These are phyloP conservation scores for Bruguiera sexangula DNA, from an alignment of 345 rosid species.

Conservation along the genomic window DNA sequence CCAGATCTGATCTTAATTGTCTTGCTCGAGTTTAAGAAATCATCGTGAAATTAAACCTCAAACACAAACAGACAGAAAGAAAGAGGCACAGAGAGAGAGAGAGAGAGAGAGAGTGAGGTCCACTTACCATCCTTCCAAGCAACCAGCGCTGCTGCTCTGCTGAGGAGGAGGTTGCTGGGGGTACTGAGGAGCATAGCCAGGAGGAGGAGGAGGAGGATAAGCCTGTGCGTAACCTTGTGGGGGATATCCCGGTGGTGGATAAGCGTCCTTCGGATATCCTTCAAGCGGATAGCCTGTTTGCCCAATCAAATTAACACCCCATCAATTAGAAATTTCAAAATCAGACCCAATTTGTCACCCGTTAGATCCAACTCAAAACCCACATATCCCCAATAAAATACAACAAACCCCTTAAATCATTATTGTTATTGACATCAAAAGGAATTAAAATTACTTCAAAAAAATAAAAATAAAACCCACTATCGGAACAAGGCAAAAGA, in stretches of 20 bases:
- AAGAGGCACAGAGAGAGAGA: neutral
- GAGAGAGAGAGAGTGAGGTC: neutral
- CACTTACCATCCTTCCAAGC: conserved; percentile 73
- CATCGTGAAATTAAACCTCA: neutral
- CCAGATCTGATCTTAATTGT: conserved; percentile 2
- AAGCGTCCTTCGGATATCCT: conserved; percentile 79
- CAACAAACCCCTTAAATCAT: neutral
- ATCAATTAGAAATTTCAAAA: neutral
- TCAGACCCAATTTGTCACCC: neutral
- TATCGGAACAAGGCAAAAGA: neutral
- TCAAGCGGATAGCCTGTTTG: conserved; percentile 78
- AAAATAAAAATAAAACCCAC: neutral
- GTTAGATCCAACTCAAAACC: conserved; percentile 17
- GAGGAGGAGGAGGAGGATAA: conserved; percentile 58
- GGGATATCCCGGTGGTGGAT: conserved; percentile 44
- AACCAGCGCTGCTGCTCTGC: conserved; percentile 43
- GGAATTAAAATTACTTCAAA: too few relatives aligned
- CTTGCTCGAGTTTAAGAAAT: too few relatives aligned
- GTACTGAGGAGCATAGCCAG: conserved; percentile 73
- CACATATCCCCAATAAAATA: neutral
- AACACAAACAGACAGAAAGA: neutral
- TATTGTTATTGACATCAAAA: too few relatives aligned
- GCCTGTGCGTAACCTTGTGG: conserved; percentile 59
- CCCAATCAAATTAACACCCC: neutral
- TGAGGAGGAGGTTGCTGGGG: conserved; percentile 63